Evolutionary conservation across 1,284 basidiomycete genomes (phyloP).

Genomic region (Schizophyllum commune): DNA sequence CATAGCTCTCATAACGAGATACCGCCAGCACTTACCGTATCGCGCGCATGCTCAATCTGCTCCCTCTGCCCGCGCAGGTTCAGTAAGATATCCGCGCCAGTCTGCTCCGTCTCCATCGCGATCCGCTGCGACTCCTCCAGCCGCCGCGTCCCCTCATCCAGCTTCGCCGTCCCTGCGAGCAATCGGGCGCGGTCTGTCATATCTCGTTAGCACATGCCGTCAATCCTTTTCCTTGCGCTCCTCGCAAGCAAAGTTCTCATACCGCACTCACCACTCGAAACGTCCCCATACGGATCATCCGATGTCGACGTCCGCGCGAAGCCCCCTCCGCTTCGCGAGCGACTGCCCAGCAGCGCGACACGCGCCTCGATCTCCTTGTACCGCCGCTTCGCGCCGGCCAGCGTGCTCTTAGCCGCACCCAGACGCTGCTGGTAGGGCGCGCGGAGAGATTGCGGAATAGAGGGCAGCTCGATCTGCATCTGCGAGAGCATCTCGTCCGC

Average conservation of each 20-base stretch:
- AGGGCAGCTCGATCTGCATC: conserved; percentile 99
- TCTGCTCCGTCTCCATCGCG: conserved; percentile 93
- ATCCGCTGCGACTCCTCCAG: conserved; percentile 89
- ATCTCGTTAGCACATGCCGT: too few species aligned
- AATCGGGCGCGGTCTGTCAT: conserved; percentile 65
- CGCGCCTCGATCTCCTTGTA: conserved; percentile 40
- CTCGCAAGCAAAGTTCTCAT: too few species aligned
- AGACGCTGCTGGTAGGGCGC: conserved; percentile 70
- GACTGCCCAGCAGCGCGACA: neutral
- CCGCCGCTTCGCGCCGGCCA: conserved; percentile 74
- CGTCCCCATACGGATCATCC: conserved; percentile 74
- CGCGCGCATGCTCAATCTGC: conserved; percentile 90
- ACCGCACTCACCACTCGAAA: too few species aligned
- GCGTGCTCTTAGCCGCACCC: conserved; percentile 61
- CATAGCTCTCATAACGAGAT: conserved; percentile 6
- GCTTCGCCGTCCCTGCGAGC: conserved; percentile 62
- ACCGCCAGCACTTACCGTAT: conserved; percentile 53
- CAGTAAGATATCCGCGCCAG: conserved; percentile 88
- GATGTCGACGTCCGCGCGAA: conserved; percentile 39
- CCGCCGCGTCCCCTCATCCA: conserved; percentile 76
- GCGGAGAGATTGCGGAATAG: conserved; percentile 82
- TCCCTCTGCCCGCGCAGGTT: conserved; percentile 87
- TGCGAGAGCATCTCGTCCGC: conserved; percentile 99
- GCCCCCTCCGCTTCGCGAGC: neutral
- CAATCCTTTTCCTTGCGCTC: too few species aligned